Base-by-base conservation (phyloP, 768 basidiomycete genomes). In the Tulasnella sp. region DNA sequence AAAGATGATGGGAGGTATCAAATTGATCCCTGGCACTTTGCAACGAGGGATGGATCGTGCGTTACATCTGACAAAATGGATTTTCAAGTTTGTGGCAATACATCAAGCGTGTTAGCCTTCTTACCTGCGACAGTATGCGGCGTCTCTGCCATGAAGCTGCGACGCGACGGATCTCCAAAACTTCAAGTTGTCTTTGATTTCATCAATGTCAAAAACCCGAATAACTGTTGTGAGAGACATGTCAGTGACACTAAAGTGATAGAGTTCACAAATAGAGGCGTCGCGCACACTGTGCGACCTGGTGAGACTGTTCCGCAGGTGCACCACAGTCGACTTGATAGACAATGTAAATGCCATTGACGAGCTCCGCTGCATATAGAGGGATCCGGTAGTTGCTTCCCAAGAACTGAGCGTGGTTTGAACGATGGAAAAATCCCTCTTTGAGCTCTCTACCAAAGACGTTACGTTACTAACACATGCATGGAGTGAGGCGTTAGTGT, bases 331-430 rank as follows among this genome's bases (percentile, higher is more conserved):
- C 73, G 35, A 73, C 72, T 34, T 68, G 73, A 36, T 74, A 74
- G 1, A 88, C 81, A 34, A 88, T 77, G 14, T 85, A 79, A 32
- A 82, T 77, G 73, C 87, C 86, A 0, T 81, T 75, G 11, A 85
- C 84, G 83, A 90, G 86, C 77, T 89, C 89, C 0, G 90, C 89
- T 77, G 89, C 88, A 67, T 83, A 90, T 11, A 90, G 83, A 0
- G 89, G 87, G 5, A 90, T 78, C 0, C 84, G 26, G 16, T 65
- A 65, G 5, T 65, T 40, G 35, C 26, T 65, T 7, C 22, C 39
- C 5, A 65, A 14, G 8, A 65, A 65, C 17, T 37, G 35, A n/a
- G 39, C 64, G 19, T 65, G 64, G 16, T 65, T 65, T 17, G 64
- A 6, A 14, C 19, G 64, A 14, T 26, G 5, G 35, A 65, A 65